These are phyloP conservation scores for Saksenaea oblongispora DNA, from an alignment of 371 early-diverging fungal species.

Conservation along the genomic window DNA sequence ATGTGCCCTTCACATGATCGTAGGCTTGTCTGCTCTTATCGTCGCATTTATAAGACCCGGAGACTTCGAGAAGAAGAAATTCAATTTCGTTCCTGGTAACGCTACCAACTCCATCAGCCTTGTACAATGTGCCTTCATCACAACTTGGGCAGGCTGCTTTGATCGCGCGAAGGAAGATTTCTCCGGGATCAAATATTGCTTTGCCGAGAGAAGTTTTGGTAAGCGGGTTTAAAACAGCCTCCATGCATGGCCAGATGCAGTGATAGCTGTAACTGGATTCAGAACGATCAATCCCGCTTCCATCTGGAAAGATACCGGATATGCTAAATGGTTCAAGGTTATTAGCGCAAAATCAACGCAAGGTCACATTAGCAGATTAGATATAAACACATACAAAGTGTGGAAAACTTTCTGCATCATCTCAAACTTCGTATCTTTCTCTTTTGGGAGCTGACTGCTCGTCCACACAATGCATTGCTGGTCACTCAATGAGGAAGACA, in stretches of 20 bases:
- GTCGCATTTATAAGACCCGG: too few species aligned
- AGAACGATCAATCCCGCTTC: not conserved
- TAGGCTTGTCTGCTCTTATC: not conserved
- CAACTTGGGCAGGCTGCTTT: not conserved
- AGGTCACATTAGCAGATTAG: not conserved
- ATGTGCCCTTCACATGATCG: not conserved
- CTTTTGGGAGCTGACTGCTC: too few species aligned
- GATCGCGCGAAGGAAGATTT: not conserved
- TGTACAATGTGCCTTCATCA: not conserved
- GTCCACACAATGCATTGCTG: too few species aligned
- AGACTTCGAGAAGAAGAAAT: too few species aligned
- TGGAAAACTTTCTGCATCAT: too few species aligned
- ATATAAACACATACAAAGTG: too few species aligned
- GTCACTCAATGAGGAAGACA: too few species aligned
- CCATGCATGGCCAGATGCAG: not conserved
- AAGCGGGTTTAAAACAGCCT: constrained; percentile 1
- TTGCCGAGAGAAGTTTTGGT: not conserved
- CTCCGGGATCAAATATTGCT: not conserved
- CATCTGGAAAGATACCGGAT: not conserved
- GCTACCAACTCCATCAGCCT: not conserved
- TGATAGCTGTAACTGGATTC: not conserved
- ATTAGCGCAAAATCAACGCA: not conserved
- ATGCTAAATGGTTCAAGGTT: not conserved
- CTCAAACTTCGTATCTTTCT: too few species aligned
- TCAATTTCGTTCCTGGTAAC: not conserved